phyloP scores from a whole-genome alignment of 2,329 filamentous ascomycete genomes.

The Epichloe hybrida region DNA sequence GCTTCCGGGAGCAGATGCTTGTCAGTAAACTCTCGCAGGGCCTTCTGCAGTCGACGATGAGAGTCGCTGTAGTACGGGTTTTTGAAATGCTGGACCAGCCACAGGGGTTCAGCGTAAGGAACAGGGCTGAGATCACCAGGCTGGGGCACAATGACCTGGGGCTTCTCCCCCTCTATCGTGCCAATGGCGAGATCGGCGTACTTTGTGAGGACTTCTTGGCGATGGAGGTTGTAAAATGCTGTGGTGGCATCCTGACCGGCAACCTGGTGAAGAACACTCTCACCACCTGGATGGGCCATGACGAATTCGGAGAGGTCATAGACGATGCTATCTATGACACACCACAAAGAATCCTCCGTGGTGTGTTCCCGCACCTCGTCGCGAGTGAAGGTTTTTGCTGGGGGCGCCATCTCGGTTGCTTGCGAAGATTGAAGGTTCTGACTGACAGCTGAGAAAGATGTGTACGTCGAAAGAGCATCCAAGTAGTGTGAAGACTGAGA shows the following conservation, averaged over 20 bases:
- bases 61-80: slow-evolving; percentile 69
- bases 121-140: slow-evolving; percentile 62
- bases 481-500: background rate
- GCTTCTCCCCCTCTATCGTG: slow-evolving; percentile 58
- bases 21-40: slow-evolving; percentile 61
- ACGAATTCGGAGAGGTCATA: slow-evolving; percentile 80
- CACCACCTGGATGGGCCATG: slow-evolving; percentile 73
- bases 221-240: slow-evolving; percentile 84
- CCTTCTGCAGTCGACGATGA: slow-evolving; percentile 54
- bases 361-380: slow-evolving; percentile 64
- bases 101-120: slow-evolving; percentile 75
- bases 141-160: slow-evolving; percentile 56
- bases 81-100: slow-evolving; percentile 65
- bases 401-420: slow-evolving; percentile 20
- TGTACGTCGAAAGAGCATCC: too few relatives aligned
- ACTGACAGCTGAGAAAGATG: too few relatives aligned
- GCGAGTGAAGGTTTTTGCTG: slow-evolving; percentile 40
- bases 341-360: slow-evolving; percentile 63
- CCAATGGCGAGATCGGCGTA: slow-evolving; percentile 66
- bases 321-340: slow-evolving; percentile 74
- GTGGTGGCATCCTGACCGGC: slow-evolving; percentile 70
- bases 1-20: slow-evolving; percentile 60
- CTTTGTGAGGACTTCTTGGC: slow-evolving; percentile 76
- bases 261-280: slow-evolving; percentile 65
- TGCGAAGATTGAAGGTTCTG: background rate